Evolutionary conservation across 176 grass and related monocot genomes (phyloP), one percentile per base, ranked within the genome.

Genomic region (Oryza glumipatula): DNA sequence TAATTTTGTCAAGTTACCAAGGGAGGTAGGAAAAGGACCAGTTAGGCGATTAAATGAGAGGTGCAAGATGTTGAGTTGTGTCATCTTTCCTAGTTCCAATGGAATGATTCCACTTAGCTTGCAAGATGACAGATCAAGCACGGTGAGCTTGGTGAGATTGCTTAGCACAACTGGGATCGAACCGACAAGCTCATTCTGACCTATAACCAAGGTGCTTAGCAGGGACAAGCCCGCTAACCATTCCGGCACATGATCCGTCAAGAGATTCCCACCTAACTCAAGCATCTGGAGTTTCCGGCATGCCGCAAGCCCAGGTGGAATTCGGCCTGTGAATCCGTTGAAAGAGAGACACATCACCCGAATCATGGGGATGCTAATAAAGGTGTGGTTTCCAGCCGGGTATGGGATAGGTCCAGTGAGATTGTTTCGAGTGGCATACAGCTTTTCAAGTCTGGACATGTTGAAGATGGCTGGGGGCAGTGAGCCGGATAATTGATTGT

Each of bases 381-480:
- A 68, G 67, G 19, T 80, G 2, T 80, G 11, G 22, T 80, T 69
- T 52, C 4, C 49, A 6, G 17, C 3, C 14, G 3, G 78, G 78
- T 8, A 24, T 7, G 1, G 3, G 12, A 2, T 52, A 52, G 49
- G 49, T 8, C 78, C 78, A 23, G 17, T 23, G 0, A 80, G 65
- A 4, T 30, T 10, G 28, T 56, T 75, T 21, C 4, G 10, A 16
- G 0, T 1, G 9, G 68, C 13, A 0, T 0, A 3, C 24, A 83
- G 26, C 32, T 1, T 52, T 76, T 44, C 11, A 76, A 52, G 44
- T 0, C 13, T 22, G 11, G 83, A 77, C 83, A 32, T 85, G 17
- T 85, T 85, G 65, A 61, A 85, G 9, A 85, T 70, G 5, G 33
- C 4, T 21, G 23, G 74, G 11, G 83, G 83, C 16, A 85, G 33